Evolutionary conservation across 805 yeast genomes (phyloP), one percentile per base, ranked within the genome.

Genomic region (Millerozyma miso): DNA sequence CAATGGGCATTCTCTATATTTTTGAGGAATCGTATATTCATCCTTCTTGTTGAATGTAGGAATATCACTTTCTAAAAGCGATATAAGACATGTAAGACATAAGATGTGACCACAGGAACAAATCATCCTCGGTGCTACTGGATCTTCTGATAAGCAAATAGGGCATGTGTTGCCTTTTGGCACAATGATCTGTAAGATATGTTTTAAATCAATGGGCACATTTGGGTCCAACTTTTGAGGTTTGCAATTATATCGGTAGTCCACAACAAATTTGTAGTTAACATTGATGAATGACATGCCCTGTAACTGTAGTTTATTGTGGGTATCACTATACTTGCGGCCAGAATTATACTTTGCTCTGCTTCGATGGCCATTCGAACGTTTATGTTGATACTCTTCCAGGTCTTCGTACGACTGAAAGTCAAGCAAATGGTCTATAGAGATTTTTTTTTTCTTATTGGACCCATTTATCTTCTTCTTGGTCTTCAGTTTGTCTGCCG

Each of bases 101-200:
- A 93, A 79, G 13, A 89, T 75, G 58, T 93, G 99, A 4, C 99
- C 99, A 67, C 99, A 93, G 10, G 81, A 76, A 3, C 72, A 67
- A 20, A 88, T 81, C 98, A 93, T 95, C 42, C 98, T 71, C 2
- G 99, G 97, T 0, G 97, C 97, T 14, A 85, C 77, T 12, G 93
- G 86, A 12, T 81, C 82, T 39, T 88, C 95, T 26, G 83, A 75
- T 12, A 93, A 68, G 60, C 99, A 93, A 19, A 93, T 91, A 0
- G 99, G 98, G 58, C 99, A 93, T 32, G 82, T 81, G 51, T 83
- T 83, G 1, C 84, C 83, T 46, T 75, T 78, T 12, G 91, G 84
- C 0, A 80, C 83, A n/a, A 88, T 59, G 4, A 91, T 88, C 38
- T 96, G 70, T 26, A 83, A 60, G 4, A 93, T 80, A 32, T 77